These are phyloP conservation scores for Oldenlandia corymbosa DNA, from an alignment of 257 asterid species.

Conservation along the genomic window DNA sequence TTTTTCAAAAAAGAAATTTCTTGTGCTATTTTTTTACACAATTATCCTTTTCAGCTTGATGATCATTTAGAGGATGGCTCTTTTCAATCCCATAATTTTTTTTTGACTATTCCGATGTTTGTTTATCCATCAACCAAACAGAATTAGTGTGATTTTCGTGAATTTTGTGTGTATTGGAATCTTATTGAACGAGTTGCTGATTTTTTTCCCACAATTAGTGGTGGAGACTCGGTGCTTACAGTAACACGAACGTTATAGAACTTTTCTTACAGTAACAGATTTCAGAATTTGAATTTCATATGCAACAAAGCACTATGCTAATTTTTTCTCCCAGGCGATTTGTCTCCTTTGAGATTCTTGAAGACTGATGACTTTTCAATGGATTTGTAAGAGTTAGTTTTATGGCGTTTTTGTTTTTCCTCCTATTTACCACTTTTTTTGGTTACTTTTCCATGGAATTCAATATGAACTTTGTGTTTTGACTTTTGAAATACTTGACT, in stretches of 20 bases:
- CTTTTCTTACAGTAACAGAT: conserved; percentile 30
- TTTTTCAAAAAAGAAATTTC: background rate
- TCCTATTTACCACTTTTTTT: background rate
- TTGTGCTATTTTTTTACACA: background rate
- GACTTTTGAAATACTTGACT: conserved; percentile 14
- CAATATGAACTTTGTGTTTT: no score
- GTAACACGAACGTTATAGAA: conserved; percentile 33
- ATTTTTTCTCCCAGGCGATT: conserved; percentile 54
- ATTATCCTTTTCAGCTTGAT: background rate
- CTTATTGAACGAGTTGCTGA: conserved; percentile 12
- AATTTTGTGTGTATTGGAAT: conserved; percentile 6
- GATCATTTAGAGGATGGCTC: background rate
- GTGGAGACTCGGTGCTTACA: conserved; percentile 18
- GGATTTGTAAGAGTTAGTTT: conserved; percentile 74
- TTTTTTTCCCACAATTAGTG: conserved; percentile 19
- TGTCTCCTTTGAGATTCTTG: conserved; percentile 57
- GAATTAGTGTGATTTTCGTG: background rate
- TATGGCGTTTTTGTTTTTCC: conserved; percentile 23
- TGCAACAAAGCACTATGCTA: conserved; percentile 39
- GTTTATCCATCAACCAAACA: background rate
- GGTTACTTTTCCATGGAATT: conserved; percentile 22
- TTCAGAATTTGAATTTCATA: conserved; percentile 31
- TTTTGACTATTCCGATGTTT: no score
- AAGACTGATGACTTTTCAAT: conserved; percentile 67
- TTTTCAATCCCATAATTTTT: background rate